These are phyloP conservation scores for Phyllosticta paracitricarpa DNA, from an alignment of 2,329 filamentous ascomycete species.

Conservation along the genomic window DNA sequence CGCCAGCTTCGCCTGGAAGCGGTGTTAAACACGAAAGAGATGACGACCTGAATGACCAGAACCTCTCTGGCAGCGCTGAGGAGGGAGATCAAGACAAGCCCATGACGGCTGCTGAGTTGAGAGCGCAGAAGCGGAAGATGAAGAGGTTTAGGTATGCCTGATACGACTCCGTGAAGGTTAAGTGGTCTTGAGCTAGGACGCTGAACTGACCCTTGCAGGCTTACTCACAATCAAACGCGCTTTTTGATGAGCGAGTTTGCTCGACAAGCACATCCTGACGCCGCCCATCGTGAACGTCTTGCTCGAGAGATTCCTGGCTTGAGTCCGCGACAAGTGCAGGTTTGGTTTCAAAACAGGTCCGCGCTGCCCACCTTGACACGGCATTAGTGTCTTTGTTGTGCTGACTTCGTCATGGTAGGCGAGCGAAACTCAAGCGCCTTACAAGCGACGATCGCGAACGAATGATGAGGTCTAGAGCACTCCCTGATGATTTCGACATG, in stretches of 20 bases:
- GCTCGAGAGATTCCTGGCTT: slow-evolving; percentile 85
- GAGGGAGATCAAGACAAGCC: slow-evolving; percentile 24
- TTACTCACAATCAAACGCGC: slow-evolving; percentile 94
- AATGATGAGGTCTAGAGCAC: slow-evolving; percentile 49
- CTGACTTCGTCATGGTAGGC: slow-evolving; percentile 26
- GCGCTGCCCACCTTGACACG: not conserved
- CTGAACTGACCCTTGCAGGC: slow-evolving; percentile 39
- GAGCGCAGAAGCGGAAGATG: slow-evolving; percentile 46
- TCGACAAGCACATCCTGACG: slow-evolving; percentile 88
- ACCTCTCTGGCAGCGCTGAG: slow-evolving; percentile 17
- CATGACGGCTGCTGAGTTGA: slow-evolving; percentile 38
- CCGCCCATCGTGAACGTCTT: slow-evolving; percentile 75
- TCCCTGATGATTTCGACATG: slow-evolving; percentile 52
- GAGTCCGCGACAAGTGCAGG: slow-evolving; percentile 86
- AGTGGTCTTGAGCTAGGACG: not conserved
- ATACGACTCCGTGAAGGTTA: not conserved
- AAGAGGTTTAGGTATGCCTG: slow-evolving; percentile 62
- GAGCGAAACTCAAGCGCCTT: slow-evolving; percentile 52
- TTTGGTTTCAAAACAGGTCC: slow-evolving; percentile 97
- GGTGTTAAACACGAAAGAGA: slow-evolving; percentile 31
- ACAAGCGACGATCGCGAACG: slow-evolving; percentile 52
- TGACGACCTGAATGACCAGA: slow-evolving; percentile 32
- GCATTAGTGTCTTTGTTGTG: not conserved
- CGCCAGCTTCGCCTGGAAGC: slow-evolving; percentile 31
- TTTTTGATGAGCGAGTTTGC: slow-evolving; percentile 97